Evolutionary conservation across 148 eudicot genomes (phyloP), one percentile per base, ranked within the genome.

Genomic region (Fagopyrum esculentum): DNA sequence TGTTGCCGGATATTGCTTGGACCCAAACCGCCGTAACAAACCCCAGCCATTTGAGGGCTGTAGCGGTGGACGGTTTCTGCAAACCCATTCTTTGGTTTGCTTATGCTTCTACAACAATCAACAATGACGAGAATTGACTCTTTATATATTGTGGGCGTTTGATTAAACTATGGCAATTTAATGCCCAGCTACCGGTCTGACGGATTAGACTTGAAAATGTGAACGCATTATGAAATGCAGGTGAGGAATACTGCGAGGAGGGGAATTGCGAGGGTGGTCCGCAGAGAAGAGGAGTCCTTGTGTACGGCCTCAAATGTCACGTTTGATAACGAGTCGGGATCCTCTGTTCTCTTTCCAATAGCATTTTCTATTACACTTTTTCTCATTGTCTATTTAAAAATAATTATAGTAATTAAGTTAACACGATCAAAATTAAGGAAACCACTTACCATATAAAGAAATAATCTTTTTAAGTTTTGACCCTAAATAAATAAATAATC

Each of bases 21-120:
- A 90, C 92, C 96, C 96, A 88, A 0, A 90, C 86, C 15, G 90
- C 96, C 2, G 92, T 81, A 5, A 91, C 93, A 6, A 91, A 89
- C 2, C 92, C 96, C 19, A 91, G 64, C 96, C 96, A 91, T 49
- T 88, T 90, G 0, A 83, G 73, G 50, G 85, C 70, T 13, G 73
- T 46, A 76, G 45, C 11, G 83, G 64, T 66, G 35, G 76, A 52
- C 16, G 76, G 76, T 4, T n/a, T 54, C 13, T 74, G 68, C 66
- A 40, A 57, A 47, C 76, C 76, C 76, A 74, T 74, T 17, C 5
- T 45, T 17, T 60, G 17, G 12, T 55, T 72, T 10, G 35, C 52
- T 66, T 19, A 0, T 57, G 19, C 64, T 19, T 26, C 66, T 10
- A 59, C 64, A 26, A 22, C 40, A 22, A 22, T 7, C 35, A 60